phyloP scores from a whole-genome alignment of 805 yeast species.

The Blastobotrys robertii region DNA sequence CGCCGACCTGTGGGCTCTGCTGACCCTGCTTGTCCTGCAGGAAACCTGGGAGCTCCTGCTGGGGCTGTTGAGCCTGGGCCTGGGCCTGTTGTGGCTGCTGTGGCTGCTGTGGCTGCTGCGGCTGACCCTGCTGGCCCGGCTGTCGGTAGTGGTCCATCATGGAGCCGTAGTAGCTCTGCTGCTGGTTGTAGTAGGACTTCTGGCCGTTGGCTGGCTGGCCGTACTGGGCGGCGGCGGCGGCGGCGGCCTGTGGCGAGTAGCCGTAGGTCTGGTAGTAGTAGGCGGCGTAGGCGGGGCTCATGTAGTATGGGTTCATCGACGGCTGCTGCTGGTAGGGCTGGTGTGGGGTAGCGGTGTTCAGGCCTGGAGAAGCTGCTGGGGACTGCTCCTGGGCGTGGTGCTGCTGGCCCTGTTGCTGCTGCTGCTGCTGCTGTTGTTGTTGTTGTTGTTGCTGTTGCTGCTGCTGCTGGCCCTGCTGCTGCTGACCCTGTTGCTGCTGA shows the following conservation, averaged over 20 bases:
- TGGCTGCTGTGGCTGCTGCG: slow-evolving; percentile 20
- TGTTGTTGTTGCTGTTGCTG: slow-evolving; percentile 16
- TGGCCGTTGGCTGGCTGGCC: slow-evolving; percentile 15
- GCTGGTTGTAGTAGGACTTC: slow-evolving; percentile 18
- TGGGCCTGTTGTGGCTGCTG: slow-evolving; percentile 28
- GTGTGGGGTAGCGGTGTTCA: slow-evolving; percentile 10
- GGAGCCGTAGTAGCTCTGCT: slow-evolving; percentile 13
- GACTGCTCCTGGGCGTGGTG: slow-evolving; percentile 7
- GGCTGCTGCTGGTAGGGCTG: slow-evolving; percentile 14
- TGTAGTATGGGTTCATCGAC: slow-evolving; percentile 18
- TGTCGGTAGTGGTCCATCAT: slow-evolving; percentile 11
- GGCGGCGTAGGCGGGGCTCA: slow-evolving; percentile 20
- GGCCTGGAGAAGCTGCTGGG: slow-evolving; percentile 17
- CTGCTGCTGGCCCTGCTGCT: slow-evolving; percentile 3
- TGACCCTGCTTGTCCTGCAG: not conserved
- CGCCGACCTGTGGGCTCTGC: slow-evolving; percentile 12
- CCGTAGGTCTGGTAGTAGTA: slow-evolving; percentile 21
- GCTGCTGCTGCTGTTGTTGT: slow-evolving; percentile 15
- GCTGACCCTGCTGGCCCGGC: slow-evolving; percentile 21
- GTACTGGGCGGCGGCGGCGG: slow-evolving; percentile 18
- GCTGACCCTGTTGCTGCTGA: slow-evolving; percentile 6
- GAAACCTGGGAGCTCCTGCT: slow-evolving; percentile 7
- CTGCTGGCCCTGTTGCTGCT: slow-evolving; percentile 16
- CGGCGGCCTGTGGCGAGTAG: slow-evolving; percentile 18
- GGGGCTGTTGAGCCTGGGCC: slow-evolving; percentile 19